phyloP scores from a whole-genome alignment of 2,329 filamentous ascomycete genomes.

The Claviceps sp. region DNA sequence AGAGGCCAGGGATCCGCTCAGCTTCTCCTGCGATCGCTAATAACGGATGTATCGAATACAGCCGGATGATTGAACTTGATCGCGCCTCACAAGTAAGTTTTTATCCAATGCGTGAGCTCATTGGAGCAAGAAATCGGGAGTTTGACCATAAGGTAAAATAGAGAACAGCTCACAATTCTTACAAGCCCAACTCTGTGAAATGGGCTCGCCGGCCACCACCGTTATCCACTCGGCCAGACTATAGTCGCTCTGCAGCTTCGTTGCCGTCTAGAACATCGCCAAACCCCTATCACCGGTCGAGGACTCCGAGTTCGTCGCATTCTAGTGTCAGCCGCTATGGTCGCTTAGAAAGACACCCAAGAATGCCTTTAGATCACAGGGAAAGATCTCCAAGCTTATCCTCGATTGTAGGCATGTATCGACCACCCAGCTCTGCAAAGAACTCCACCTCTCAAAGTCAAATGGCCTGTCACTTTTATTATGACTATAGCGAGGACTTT shows the following conservation, averaged over 20 bases:
- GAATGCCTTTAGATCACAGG: constrained; percentile 23
- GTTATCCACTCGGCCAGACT: constrained; percentile 25
- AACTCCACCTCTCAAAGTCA: constrained; percentile 16
- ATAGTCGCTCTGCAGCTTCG: constrained; percentile 27
- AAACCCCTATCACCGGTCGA: constrained; percentile 14
- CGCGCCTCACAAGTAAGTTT: constrained; percentile 30
- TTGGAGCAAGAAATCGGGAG: background rate
- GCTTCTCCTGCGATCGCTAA: constrained; percentile 36
- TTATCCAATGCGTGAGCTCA: background rate
- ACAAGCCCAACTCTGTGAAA: constrained; percentile 24
- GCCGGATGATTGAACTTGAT: constrained; percentile 36
- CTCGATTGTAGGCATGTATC: constrained; percentile 37
- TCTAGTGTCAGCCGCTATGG: constrained; percentile 12
- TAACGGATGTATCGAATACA: constrained; percentile 34
- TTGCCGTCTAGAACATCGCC: constrained; percentile 20
- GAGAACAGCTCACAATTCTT: constrained; percentile 31
- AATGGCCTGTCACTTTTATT: constrained; percentile 28
- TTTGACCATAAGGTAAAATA: constrained; percentile 14
- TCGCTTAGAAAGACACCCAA: constrained; percentile 20
- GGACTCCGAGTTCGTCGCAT: constrained; percentile 24
- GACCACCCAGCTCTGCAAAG: constrained; percentile 14
- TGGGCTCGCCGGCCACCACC: constrained; percentile 24
- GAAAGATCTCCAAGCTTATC: constrained; percentile 33
- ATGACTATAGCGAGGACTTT: constrained; percentile 41
- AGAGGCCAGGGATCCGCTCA: constrained; percentile 36